Base-by-base conservation (phyloP, 163 green algal genomes). In the Picocystis sp. region DNA sequence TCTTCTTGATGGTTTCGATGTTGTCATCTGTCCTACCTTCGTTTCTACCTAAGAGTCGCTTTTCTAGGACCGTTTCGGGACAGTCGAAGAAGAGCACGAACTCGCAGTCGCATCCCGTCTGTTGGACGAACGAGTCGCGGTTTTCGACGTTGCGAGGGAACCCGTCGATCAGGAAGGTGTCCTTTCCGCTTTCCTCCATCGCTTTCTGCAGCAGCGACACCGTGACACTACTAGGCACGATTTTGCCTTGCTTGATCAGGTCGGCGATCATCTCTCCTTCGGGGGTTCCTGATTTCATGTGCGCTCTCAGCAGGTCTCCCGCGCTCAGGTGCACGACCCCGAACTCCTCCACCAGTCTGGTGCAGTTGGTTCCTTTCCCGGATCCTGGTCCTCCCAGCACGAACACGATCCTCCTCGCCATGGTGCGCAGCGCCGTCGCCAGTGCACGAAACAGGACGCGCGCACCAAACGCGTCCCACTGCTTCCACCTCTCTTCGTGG, bases 31-130 rank as follows among this genome's bases (percentile, higher is more conserved):
- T 79, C 8, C 85, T 69, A 0, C 86, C 85, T 50, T 86, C 67
- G 14, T 79, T 71, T n/a, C 85, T 67, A 2, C 58, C 61, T 46
- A 90, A 61, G 55, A 94, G 62, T 15, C 84, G 71, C 61, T 74
- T 55, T 71, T 84, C 57, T 83, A 94, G 93, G 0, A 92, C 78
- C 13, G 82, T 65, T 58, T 93, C 85, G 0, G 84, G 80, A 73
- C 87, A 95, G 58, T 94, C 83, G 55, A 95, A 94, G 69, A 92
- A 94, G 42, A 96, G 68, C 6, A 95, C 74, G 55, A 93, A 78
- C 22, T 76, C 64, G 50, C 81, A 87, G 57, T 83, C 60, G 22
- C 81, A 80, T 13, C 78, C 80, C 6, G 80, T 91, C 77, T 87
- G 74, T 35, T 78, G 64, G 42, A 89, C 74, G 64, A 89, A 94